phyloP scores from a whole-genome alignment of 371 early-diverging fungal species.

The Mucor ambiguus region DNA sequence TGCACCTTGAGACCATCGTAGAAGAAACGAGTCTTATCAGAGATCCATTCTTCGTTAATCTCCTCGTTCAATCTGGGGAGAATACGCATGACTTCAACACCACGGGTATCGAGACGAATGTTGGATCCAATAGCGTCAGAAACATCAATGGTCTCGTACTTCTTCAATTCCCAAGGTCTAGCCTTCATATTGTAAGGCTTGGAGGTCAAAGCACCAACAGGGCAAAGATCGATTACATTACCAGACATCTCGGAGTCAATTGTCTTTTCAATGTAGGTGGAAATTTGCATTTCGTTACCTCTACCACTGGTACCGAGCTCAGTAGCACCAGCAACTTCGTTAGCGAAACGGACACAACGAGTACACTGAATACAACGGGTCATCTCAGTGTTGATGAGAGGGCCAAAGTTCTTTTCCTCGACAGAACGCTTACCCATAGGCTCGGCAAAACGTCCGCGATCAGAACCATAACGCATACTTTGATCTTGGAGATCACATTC shows the following conservation, averaged over 20 bases:
- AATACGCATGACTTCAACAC: constrained; percentile 95
- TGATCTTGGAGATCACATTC: constrained; percentile 99
- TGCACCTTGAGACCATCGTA: constrained; percentile 96
- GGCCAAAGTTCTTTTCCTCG: constrained; percentile 97
- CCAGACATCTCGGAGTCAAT: constrained; percentile 95
- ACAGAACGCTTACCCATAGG: constrained; percentile 91
- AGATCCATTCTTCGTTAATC: constrained; percentile 98
- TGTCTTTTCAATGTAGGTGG: constrained; percentile 91
- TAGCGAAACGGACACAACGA: constrained; percentile 97
- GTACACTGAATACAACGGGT: constrained; percentile 99
- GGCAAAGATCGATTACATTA: constrained; percentile 97
- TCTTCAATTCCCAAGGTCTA: constrained; percentile 97
- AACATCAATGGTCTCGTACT: constrained; percentile 95
- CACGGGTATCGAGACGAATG: constrained; percentile 96
- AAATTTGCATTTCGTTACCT: constrained; percentile 98
- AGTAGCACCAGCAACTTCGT: constrained; percentile 95
- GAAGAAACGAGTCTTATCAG: constrained; percentile 96
- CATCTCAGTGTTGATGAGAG: constrained; percentile 95
- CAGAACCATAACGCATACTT: constrained; percentile 93
- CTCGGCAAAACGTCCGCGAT: constrained; percentile 90
- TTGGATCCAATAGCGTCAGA: constrained; percentile 88
- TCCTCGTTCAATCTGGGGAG: constrained; percentile 95
- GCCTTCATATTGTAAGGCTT: constrained; percentile 95
- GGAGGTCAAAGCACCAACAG: constrained; percentile 96
- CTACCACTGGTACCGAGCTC: constrained; percentile 96